Percentiles rank a stretch among this genome's conserved stretches.
Conservation (phyloP, 495 filamentous ascomycete genomes). For the Cercophora samala region DNA sequence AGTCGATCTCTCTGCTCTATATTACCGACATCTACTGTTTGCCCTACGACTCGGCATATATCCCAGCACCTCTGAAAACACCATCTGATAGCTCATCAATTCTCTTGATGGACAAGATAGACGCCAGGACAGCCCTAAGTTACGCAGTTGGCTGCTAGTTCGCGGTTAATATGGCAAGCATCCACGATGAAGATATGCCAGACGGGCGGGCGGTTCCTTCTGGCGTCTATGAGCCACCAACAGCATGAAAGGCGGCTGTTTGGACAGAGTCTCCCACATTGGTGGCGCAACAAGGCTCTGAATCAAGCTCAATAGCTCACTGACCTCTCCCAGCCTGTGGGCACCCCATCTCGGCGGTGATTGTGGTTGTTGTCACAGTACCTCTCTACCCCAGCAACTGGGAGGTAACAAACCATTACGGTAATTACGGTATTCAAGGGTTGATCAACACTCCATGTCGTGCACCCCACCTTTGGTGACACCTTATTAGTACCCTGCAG, state of each 20-base stretch:
- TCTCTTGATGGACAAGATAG: neutral
- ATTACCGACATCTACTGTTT: neutral
- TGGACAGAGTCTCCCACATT: conserved; percentile 6
- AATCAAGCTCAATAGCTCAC: neutral
- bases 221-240: conserved; percentile 19
- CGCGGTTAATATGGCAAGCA: neutral
- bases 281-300: conserved; percentile 9
- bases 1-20: neutral
- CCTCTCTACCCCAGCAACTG: neutral
- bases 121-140: conserved; percentile 2
- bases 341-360: neutral
- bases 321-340: neutral
- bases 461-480: conserved; percentile 9
- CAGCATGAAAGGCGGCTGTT: conserved; percentile 20
- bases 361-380: conserved; percentile 12
- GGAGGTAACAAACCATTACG: neutral
- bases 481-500: neutral
- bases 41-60: neutral
- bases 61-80: neutral
- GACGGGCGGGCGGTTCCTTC: conserved; percentile 5
- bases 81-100: neutral
- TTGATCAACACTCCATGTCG: neutral
- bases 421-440: conserved; percentile 8
- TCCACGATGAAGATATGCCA: conserved; percentile 21
- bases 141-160: conserved; percentile 1